A percentile compares a stretch with the other conserved stretches of the same genome.
Conservation (phyloP, 495 filamentous ascomycete genomes). For the Penicillium psychrofluorescens region DNA sequence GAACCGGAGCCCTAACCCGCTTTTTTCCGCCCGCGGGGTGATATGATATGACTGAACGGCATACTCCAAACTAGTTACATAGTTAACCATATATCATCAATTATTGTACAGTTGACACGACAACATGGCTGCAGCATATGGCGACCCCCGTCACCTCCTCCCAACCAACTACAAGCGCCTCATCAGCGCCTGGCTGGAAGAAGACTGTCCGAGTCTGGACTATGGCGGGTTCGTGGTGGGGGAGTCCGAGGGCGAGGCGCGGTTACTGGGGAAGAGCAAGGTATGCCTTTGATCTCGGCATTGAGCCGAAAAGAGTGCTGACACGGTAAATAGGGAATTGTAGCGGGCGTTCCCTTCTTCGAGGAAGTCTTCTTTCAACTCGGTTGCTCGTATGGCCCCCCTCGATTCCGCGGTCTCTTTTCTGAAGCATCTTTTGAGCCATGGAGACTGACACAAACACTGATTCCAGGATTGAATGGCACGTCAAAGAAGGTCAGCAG, state of each 20-base stretch:
- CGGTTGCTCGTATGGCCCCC: conserved; percentile 59
- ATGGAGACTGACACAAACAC: neutral
- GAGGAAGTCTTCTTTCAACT: conserved; percentile 87
- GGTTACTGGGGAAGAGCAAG: conserved; percentile 77
- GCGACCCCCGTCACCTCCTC: conserved; percentile 72
- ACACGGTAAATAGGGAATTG: conserved; percentile 50
- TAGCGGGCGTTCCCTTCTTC: conserved; percentile 94
- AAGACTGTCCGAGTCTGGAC: conserved; percentile 94
- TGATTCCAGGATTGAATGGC: conserved; percentile 67
- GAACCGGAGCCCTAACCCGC: neutral
- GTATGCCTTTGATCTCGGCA: conserved; percentile 20
- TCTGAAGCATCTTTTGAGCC: neutral
- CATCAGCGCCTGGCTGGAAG: conserved; percentile 79
- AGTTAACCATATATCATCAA: neutral
- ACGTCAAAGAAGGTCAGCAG: conserved; percentile 64
- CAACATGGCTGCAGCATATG: conserved; percentile 57
- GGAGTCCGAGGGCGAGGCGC: conserved; percentile 66
- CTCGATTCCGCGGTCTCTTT: neutral
- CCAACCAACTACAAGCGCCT: conserved; percentile 75
- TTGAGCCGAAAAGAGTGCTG: conserved; percentile 1
- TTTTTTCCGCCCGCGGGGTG: too few relatives aligned
- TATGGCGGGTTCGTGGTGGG: conserved; percentile 97
- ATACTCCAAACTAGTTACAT: too few relatives aligned
- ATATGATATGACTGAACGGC: too few relatives aligned
- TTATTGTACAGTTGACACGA: neutral